A percentile compares a stretch with the other conserved stretches of the same genome.
Evolutionary conservation across 2,329 filamentous ascomycete genomes (phyloP).

Genomic region (Penicillium expansum): DNA sequence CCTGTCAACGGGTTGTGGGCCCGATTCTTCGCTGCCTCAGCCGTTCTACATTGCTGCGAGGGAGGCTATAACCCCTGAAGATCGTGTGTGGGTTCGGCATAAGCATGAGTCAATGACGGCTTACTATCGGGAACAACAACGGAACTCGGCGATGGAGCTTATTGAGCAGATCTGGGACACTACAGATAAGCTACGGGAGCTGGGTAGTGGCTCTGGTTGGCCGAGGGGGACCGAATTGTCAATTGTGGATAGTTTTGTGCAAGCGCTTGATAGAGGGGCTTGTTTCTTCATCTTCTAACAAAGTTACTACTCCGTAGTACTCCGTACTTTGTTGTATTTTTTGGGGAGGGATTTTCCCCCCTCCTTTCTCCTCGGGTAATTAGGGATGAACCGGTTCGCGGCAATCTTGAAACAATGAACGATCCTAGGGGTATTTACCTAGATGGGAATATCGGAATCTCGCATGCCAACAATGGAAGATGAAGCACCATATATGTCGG

Average conservation of each 20-base stretch:
- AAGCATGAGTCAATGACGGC: constrained; percentile 26
- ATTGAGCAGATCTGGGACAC: constrained; percentile 24
- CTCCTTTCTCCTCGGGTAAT: neutral
- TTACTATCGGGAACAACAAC: constrained; percentile 26
- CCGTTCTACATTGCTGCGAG: constrained; percentile 24
- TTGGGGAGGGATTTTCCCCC: too few relatives aligned
- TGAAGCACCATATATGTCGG: neutral
- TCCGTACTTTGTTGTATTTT: neutral
- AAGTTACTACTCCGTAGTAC: too few relatives aligned
- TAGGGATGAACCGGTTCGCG: neutral
- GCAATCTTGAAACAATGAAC: neutral
- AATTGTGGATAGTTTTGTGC: constrained; percentile 15
- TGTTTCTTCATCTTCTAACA: constrained; percentile 24
- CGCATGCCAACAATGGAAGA: neutral
- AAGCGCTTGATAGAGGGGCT: constrained; percentile 15
- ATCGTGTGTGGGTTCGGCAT: constrained; percentile 21
- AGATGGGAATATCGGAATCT: neutral
- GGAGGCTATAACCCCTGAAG: constrained; percentile 17
- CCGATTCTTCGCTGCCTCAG: constrained; percentile 24
- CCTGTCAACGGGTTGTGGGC: constrained; percentile 22
- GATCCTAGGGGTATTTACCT: neutral
- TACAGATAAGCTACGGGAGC: constrained; percentile 11
- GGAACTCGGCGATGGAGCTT: constrained; percentile 23
- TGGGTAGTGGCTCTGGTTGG: neutral
- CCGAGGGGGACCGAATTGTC: neutral